phyloP scores from a whole-genome alignment of 1,284 basidiomycete species.

The Ustilago vetiveriae region DNA sequence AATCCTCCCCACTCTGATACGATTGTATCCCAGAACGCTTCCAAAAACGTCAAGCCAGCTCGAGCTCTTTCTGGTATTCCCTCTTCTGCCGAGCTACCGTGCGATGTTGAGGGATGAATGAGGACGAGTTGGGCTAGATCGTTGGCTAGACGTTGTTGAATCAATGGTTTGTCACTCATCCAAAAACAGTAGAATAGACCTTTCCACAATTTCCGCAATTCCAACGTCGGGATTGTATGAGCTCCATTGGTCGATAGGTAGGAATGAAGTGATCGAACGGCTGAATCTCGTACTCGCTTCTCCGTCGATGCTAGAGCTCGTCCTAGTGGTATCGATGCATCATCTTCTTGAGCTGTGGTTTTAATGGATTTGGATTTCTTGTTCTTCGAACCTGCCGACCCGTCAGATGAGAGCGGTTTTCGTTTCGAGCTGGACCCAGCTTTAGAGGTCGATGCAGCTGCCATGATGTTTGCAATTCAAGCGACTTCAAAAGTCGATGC shows the following conservation, averaged over 20 bases:
- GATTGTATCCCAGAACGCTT: slow-evolving; percentile 88
- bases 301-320: slow-evolving; percentile 68
- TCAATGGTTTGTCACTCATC: slow-evolving; percentile 98
- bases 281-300: slow-evolving; percentile 79
- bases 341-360: too few species aligned
- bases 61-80: slow-evolving; percentile 52
- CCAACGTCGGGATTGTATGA: slow-evolving; percentile 72
- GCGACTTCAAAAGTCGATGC: too few species aligned
- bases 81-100: not conserved
- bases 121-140: slow-evolving; percentile 80
- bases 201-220: slow-evolving; percentile 95
- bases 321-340: slow-evolving; percentile 52
- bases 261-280: slow-evolving; percentile 78
- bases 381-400: not conserved
- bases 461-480: not conserved
- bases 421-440: slow-evolving; percentile 15
- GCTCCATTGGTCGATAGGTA: slow-evolving; percentile 70
- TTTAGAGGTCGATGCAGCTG: slow-evolving; percentile 7
- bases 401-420: not conserved
- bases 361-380: slow-evolving; percentile 15
- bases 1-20: slow-evolving; percentile 92
- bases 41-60: slow-evolving; percentile 79
- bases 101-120: slow-evolving; percentile 18
- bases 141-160: slow-evolving; percentile 88
- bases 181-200: slow-evolving; percentile 97